Base-by-base conservation (phyloP, 2,329 filamentous ascomycete genomes). In the Drechslerella dactyloides region DNA sequence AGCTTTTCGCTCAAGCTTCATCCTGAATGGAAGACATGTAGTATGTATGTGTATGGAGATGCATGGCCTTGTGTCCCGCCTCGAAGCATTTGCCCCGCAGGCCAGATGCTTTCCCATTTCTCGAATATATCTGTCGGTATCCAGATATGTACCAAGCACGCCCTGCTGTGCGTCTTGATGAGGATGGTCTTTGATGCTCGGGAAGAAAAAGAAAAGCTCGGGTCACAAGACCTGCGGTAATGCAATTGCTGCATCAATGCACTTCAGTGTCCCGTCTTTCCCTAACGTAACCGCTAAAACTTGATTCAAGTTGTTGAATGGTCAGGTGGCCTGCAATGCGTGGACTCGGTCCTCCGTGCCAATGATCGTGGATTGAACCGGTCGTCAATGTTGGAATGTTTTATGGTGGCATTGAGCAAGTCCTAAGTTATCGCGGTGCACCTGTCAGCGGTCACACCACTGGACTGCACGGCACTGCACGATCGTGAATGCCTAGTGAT, bases 141-240 rank as follows among this genome's bases (percentile, higher is more conserved):
- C 58, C 19, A 6, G 44, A 15, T 19, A 10, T 23, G 21, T 21
- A 19, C 17, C 27, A 33, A 33, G 27, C 8, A 33, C 8, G 27
- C 27, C 3, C 8, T 33, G 4, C 27, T 33, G 27, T 33, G 8
- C 8, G 27, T 33, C 27, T 33, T 33, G 27, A 48, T 48, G 19
- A 21, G 15, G 17, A 48, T 21, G 59, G 58, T 35, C 37, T 30
- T 46, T 27, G 40, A 19, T 37, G 48, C 42, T 40, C 17, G 23
- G 35, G 64, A 63, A 60, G 35, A 70, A 63, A 60, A 70, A 70
- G 53, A 63, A 58, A 69, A 23, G 19, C 35, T 27, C 21, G 19
- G 66, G 59, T 70, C 66, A 70, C 59, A 59, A 40, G 66, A 59
- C 66, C 59, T 23, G 27, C 51, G 15, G 37, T 51, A 24, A n/a